phyloP scores from a whole-genome alignment of 2,329 filamentous ascomycete species.

The Pyrenochaeta sp. region DNA sequence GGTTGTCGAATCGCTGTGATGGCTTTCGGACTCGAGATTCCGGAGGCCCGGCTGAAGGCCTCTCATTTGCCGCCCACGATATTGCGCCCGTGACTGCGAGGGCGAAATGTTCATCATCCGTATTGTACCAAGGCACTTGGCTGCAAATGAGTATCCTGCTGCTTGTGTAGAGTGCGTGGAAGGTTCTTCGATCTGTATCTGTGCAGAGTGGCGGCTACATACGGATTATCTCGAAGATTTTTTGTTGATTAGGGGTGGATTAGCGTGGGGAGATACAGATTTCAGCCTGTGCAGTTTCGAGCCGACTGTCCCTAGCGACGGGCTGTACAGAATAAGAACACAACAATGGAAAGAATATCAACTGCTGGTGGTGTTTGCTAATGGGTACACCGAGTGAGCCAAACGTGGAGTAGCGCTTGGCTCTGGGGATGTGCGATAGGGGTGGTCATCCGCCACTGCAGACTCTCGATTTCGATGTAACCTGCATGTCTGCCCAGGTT shows the following conservation, averaged over 20 bases:
- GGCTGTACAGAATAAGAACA: neutral
- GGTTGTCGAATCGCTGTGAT: slow-evolving; percentile 13
- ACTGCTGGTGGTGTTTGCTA: neutral
- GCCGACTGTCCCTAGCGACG: neutral
- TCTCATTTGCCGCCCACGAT: slow-evolving; percentile 15
- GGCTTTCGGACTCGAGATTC: slow-evolving; percentile 4
- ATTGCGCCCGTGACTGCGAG: slow-evolving; percentile 18
- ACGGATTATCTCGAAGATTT: too few relatives aligned
- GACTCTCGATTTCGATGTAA: neutral
- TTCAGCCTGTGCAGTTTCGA: neutral
- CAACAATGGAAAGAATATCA: neutral
- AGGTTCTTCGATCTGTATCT: neutral
- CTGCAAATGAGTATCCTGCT: neutral
- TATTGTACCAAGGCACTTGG: slow-evolving; percentile 14
- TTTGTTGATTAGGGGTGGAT: too few relatives aligned
- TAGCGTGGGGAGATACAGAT: neutral
- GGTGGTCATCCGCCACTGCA: slow-evolving; percentile 1
- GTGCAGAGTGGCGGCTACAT: neutral
- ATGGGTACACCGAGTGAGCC: neutral
- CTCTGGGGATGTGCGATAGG: neutral
- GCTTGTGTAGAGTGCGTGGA: neutral
- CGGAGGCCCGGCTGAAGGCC: slow-evolving; percentile 17
- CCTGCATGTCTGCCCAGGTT: neutral
- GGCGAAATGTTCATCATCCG: slow-evolving; percentile 6
- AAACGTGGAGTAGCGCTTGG: neutral